A percentile compares a stretch with the other conserved stretches of the same genome.
Evolutionary conservation across 148 eudicot species (phyloP).

Genomic region (Chenopodium quinoa): DNA sequence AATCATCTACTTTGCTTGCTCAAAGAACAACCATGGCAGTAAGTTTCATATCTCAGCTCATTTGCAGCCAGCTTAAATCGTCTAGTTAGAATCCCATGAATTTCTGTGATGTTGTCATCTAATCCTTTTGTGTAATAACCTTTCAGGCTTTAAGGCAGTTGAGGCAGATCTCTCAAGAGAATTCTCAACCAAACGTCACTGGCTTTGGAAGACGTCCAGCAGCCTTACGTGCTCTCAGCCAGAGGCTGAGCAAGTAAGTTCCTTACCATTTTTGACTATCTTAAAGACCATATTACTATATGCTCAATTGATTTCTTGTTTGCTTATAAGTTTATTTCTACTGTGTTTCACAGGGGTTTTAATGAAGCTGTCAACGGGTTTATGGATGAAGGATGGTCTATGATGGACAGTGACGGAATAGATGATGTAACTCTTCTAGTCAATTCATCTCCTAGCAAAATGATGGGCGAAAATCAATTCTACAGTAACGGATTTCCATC

Average conservation of each 20-base stretch:
- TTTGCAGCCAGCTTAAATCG: background rate
- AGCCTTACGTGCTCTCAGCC: slow-evolving; percentile 86
- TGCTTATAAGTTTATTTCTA: background rate
- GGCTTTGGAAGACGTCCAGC: slow-evolving; percentile 89
- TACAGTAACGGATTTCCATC: slow-evolving; percentile 60
- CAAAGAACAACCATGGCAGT: slow-evolving; percentile 91
- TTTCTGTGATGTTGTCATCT: slow-evolving; percentile 2
- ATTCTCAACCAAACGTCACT: slow-evolving; percentile 69
- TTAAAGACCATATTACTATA: too few relatives aligned
- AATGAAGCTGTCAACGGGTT: slow-evolving; percentile 93
- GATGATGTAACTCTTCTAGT: slow-evolving; percentile 80
- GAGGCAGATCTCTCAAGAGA: slow-evolving; percentile 89
- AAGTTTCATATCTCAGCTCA: slow-evolving; percentile 24
- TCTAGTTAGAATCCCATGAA: background rate
- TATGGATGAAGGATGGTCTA: slow-evolving; percentile 88
- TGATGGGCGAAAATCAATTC: slow-evolving; percentile 52
- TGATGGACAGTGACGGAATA: slow-evolving; percentile 75
- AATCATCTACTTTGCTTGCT: slow-evolving; percentile 83
- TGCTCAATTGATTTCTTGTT: background rate
- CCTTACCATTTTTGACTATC: background rate
- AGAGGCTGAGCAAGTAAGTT: slow-evolving; percentile 72
- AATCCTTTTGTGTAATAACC: background rate
- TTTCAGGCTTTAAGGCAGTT: slow-evolving; percentile 81
- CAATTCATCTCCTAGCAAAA: slow-evolving; percentile 69
- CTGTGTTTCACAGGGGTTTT: slow-evolving; percentile 60